Base-by-base conservation (phyloP, 176 grass and related monocot genomes). In the Canna indica region DNA sequence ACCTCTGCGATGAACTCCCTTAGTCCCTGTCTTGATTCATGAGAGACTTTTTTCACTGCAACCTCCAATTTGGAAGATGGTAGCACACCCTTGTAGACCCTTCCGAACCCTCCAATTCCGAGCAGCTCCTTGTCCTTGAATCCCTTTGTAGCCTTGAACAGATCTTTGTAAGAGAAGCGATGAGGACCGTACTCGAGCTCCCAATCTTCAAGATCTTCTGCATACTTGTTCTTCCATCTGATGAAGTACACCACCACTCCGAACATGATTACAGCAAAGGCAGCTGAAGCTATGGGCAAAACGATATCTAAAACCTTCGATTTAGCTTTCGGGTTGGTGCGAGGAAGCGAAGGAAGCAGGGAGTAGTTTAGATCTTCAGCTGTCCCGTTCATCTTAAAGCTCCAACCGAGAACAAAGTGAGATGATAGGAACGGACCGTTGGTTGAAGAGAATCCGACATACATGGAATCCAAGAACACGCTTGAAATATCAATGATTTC, bases 11-110 rank as follows among this genome's bases (percentile, higher is more conserved):
- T 50, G 36, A 84, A 84, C 76, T 79, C 82, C 56, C 44, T 75
- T 27, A 84, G 70, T 25, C 82, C 82, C 35, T 84, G 82, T 47
- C 28, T 70, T 41, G 82, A 84, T 13, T 79, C 82, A 64, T 79
- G 82, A 5, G 82, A 84, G 33, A 79, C 73, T 28, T 28, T 79
- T 31, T 83, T 79, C 33, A 83, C 65, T 1, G 76, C 76, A 41
- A 83, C 64, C 64, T 83, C 71, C 20, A 33, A 24, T 9, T 70
- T 62, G 20, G 81, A 79, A 17, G 28, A 6, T 0, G 1, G 35
- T 29, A 83, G 71, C 0, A 78, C 64, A 14, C 76, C 76, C 69
- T 57, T 83, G 29, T 79, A 83, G 59, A 84, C 82, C 54, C 60
- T 70, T 0, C 82, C 76, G 22, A 84, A 84, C 0, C 82, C 82